Percentiles rank a stretch among this genome's conserved stretches.
phyloP scores from a whole-genome alignment of 176 grass and related monocot species.

The Oryza coarctata region DNA sequence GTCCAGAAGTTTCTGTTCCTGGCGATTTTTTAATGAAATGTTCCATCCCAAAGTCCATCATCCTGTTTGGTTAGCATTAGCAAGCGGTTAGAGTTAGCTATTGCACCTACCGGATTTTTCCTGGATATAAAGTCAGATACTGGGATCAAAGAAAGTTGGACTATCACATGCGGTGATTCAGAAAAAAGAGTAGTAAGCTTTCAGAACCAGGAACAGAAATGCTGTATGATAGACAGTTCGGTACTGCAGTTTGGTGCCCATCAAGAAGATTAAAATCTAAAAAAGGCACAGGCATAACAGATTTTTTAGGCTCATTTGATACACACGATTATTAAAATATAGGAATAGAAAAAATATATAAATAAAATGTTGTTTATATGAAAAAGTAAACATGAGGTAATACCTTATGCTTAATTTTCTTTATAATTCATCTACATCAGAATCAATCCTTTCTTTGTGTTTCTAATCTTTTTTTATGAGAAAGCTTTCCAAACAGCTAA shows the following conservation, averaged over 20 bases:
- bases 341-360: too few relatives aligned
- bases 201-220: not conserved
- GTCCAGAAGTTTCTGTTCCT: constrained; percentile 12
- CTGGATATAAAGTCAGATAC: not conserved
- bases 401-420: too few relatives aligned
- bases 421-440: too few relatives aligned
- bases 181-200: not conserved
- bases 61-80: not conserved
- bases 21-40: not conserved
- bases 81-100: not conserved
- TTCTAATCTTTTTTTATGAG: too few relatives aligned
- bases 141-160: not conserved
- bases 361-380: too few relatives aligned
- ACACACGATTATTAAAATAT: too few relatives aligned
- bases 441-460: too few relatives aligned
- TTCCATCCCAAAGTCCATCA: not conserved
- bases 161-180: not conserved
- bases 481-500: too few relatives aligned
- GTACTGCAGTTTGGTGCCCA: not conserved
- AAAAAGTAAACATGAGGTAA: too few relatives aligned
- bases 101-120: constrained; percentile 12
- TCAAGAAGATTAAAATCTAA: not conserved
- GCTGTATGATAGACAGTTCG: not conserved
- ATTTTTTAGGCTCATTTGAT: too few relatives aligned
- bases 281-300: not conserved